phyloP scores from a whole-genome alignment of 371 early-diverging fungal genomes.

The Parasitella parasitica region DNA sequence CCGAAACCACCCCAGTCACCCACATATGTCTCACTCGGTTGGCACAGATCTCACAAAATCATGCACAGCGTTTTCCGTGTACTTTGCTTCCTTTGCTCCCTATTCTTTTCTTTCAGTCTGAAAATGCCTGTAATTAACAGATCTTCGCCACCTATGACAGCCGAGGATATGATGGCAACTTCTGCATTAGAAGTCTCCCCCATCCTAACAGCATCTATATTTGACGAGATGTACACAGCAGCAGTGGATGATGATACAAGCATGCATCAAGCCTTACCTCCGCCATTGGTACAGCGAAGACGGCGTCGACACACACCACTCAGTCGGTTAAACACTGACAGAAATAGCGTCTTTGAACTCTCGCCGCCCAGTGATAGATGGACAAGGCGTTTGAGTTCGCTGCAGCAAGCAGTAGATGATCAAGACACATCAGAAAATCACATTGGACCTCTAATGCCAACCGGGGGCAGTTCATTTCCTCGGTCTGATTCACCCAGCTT shows the following conservation, averaged over 20 bases:
- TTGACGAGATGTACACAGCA: neutral
- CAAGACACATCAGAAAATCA: neutral
- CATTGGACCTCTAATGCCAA: neutral
- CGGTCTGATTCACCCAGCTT: neutral
- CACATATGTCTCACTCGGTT: neutral
- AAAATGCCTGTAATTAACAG: neutral
- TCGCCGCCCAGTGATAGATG: slow-evolving; percentile 7
- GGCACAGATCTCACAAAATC: neutral
- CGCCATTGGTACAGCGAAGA: neutral
- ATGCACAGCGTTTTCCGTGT: neutral
- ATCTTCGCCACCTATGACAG: neutral
- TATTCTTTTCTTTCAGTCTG: neutral
- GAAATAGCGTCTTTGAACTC: neutral
- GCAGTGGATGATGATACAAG: neutral
- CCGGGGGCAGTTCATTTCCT: neutral
- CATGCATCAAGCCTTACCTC: neutral
- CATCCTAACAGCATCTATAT: slow-evolving; percentile 1
- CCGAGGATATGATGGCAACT: slow-evolving; percentile 15
- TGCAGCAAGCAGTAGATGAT: neutral
- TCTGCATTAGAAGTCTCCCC: slow-evolving; percentile 11
- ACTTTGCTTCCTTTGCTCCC: neutral
- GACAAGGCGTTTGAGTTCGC: neutral
- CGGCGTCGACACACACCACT: neutral
- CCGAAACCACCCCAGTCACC: neutral
- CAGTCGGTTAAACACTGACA: neutral